phyloP scores from a whole-genome alignment of 2,329 filamentous ascomycete genomes.

The Hypoxylon rubiginosum region DNA sequence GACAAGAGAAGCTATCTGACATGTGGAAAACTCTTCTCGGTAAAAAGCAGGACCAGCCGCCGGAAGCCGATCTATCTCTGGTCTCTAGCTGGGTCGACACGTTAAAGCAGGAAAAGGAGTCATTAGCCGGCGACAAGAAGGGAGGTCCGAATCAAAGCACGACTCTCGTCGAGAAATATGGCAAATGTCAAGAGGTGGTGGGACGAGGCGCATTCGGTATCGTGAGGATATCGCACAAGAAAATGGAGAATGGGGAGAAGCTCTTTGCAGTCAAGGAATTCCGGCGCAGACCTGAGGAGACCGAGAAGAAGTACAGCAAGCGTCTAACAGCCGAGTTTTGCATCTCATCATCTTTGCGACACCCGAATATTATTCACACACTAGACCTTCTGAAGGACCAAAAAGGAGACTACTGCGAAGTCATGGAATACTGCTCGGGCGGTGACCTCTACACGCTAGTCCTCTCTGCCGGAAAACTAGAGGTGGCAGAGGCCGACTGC shows the following conservation, averaged over 20 bases:
- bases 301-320: constrained; percentile 97
- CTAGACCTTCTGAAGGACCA: constrained; percentile 94
- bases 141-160: constrained; percentile 79
- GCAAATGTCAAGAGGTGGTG: constrained; percentile 97
- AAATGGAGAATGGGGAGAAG: constrained; percentile 88
- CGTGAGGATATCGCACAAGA: constrained; percentile 97
- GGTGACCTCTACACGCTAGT: constrained; percentile 96
- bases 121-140: constrained; percentile 80
- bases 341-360: constrained; percentile 95
- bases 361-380: constrained; percentile 98
- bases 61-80: constrained; percentile 87
- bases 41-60: constrained; percentile 80
- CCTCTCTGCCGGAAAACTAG: constrained; percentile 89
- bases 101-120: constrained; percentile 87
- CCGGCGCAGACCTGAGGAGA: constrained; percentile 92
- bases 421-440: constrained; percentile 99
- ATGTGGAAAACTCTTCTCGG: constrained; percentile 91
- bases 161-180: constrained; percentile 94
- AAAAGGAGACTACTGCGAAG: constrained; percentile 98
- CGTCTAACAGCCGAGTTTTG: constrained; percentile 97
- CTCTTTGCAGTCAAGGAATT: constrained; percentile 99
- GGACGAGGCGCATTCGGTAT: constrained; percentile 97
- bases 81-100: constrained; percentile 98
- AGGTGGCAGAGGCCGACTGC: constrained; percentile 93
- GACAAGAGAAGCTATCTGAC: constrained; percentile 94